Evolutionary conservation across 2,329 filamentous ascomycete species (phyloP), one percentile per base, ranked within the genome.

Genomic region (Sordariomycetes sp.): DNA sequence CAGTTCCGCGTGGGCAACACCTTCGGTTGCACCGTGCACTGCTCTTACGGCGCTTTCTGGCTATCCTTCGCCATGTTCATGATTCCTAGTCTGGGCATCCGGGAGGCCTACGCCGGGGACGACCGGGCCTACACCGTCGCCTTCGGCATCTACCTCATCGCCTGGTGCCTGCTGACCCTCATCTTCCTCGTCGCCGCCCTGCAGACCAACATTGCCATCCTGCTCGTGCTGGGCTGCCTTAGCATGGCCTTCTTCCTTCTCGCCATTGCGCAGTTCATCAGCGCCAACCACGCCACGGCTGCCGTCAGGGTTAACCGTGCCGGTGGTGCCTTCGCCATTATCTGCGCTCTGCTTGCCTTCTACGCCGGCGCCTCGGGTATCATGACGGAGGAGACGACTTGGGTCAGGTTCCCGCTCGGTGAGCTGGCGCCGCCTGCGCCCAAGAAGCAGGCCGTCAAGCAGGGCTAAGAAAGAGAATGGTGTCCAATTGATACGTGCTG

Each of bases 1-100:
- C 54, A 65, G 42, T 65, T 64, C 38, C 51, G 53, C 10, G 61
- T 73, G 8, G 73, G 73, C n/a, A 78, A 77, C 57, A 76, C 72
- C 9, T 77, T 77, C 34, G 74, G 72, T 61, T 71, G 70, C 20
- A 77, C 72, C 6, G 69, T 75, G 8, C 70, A 77, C 38, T 70
- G 68, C 27, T 74, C 69, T 4, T 79, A 76, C 47, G 72, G 72
- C 37, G 71, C 72, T 39, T 78, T 78, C 58, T 78, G 72, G 73
- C 63, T 77, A 40, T 64, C 68, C 17, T 74, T 70, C 43, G 70
- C 65, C 43, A 74, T 77, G 58, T 70, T 75, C 42, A 56, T 72
- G 14, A 68, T 62, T 6, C 61, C 61, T 3, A 46, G 66, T 3
- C 65, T 74, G 4, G 70, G 67, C 33, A 73, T 78, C 44, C 57